Conservation (phyloP, 805 yeast species). For the Pichia membranifaciens region DNA sequence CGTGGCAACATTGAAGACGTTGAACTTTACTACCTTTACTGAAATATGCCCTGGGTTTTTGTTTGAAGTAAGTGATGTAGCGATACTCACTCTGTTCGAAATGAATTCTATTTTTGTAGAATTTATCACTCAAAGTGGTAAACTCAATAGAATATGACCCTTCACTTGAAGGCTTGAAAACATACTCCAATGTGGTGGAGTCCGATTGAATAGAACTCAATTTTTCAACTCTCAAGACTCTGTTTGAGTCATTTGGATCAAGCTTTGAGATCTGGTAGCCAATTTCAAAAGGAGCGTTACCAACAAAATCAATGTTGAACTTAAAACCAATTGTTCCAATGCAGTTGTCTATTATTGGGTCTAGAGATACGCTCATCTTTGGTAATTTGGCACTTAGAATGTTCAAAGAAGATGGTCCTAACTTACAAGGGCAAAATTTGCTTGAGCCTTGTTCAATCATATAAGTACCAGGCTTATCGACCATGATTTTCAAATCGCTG, state of each 20-base stretch:
- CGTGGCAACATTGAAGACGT: conserved; percentile 27
- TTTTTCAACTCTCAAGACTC: conserved; percentile 21
- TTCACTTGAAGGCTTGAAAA: conserved; percentile 71
- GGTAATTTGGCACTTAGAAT: conserved; percentile 39
- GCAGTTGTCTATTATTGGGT: conserved; percentile 75
- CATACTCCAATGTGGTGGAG: conserved; percentile 36
- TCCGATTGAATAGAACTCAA: conserved; percentile 30
- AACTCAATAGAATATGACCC: conserved; percentile 79
- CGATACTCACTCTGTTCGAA: conserved; percentile 40
- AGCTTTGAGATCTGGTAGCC: conserved; percentile 55
- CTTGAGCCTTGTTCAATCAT: conserved; percentile 49
- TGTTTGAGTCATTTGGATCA: conserved; percentile 30
- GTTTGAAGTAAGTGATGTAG: conserved; percentile 65
- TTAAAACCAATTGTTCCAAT: conserved; percentile 83
- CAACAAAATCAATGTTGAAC: conserved; percentile 65
- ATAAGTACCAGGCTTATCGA: conserved; percentile 63
- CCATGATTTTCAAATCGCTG: conserved; percentile 27
- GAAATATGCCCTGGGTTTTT: conserved; percentile 52
- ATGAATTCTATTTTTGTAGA: conserved; percentile 37
- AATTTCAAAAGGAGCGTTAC: conserved; percentile 77
- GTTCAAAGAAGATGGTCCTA: conserved; percentile 50
- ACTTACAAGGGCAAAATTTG: conserved; percentile 59
- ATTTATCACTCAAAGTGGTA: conserved; percentile 54
- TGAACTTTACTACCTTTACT: conserved; percentile 18
- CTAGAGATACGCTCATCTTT: conserved; percentile 40